Percentiles rank a stretch among this genome's conserved stretches.
Conservation (phyloP, 1,284 basidiomycete species). For the Ceratobasidium sp. region DNA sequence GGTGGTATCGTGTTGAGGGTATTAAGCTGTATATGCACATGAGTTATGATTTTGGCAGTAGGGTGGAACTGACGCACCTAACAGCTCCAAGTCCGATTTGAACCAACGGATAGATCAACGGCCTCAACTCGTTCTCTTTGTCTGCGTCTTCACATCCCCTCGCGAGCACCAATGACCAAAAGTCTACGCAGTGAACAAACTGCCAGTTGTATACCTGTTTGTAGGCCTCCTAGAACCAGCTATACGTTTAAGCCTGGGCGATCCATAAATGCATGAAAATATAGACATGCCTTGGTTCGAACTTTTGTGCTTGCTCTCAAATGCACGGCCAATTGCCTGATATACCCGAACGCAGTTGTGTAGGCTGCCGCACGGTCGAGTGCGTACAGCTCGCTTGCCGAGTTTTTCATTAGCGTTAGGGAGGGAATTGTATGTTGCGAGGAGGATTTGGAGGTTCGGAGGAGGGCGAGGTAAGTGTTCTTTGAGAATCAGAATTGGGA, state of each 20-base stretch:
- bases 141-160: slow-evolving; percentile 73
- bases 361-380: slow-evolving; percentile 81
- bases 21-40: slow-evolving; percentile 70
- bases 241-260: neutral
- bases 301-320: slow-evolving; percentile 91
- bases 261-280: slow-evolving; percentile 49
- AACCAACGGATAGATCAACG: slow-evolving; percentile 94
- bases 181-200: slow-evolving; percentile 94
- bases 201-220: slow-evolving; percentile 99
- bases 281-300: slow-evolving; percentile 74
- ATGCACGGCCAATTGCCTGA: slow-evolving; percentile 95
- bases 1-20: slow-evolving; percentile 82
- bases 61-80: slow-evolving; percentile 65
- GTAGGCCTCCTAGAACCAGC: slow-evolving; percentile 74
- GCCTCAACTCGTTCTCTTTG: slow-evolving; percentile 81
- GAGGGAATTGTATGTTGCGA: slow-evolving; percentile 89
- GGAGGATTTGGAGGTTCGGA: slow-evolving; percentile 85
- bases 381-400: slow-evolving; percentile 91
- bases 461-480: slow-evolving; percentile 86
- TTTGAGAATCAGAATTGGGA: slow-evolving; percentile 53
- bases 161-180: slow-evolving; percentile 93
- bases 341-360: slow-evolving; percentile 96
- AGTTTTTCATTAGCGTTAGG: slow-evolving; percentile 98
- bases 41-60: slow-evolving; percentile 42
- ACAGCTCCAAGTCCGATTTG: slow-evolving; percentile 94